Percentiles rank a stretch among this genome's conserved stretches.
Conservation (phyloP, 345 rosid genomes). For the Zanthoxylum bungeanum region DNA sequence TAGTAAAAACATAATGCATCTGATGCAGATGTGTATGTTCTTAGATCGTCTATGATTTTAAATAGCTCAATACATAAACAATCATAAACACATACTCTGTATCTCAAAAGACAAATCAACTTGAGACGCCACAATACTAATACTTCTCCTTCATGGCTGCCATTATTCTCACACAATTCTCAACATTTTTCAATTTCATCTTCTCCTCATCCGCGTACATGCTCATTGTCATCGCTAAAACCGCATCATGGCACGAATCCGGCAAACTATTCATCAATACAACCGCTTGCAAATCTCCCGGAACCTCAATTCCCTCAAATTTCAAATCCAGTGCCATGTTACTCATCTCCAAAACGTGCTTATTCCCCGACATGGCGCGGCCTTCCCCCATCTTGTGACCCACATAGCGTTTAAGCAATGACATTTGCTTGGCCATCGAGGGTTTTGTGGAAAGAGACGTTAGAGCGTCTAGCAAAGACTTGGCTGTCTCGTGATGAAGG, state of each 20-base stretch:
- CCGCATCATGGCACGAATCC: conserved; percentile 1
- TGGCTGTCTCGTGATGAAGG: background rate
- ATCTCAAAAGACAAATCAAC: too few relatives aligned
- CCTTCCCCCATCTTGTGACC: conserved; percentile 4
- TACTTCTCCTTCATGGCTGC: conserved; percentile 6
- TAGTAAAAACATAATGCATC: too few relatives aligned
- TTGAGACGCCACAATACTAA: background rate
- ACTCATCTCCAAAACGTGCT: conserved; percentile 3
- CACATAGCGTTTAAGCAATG: conserved; percentile 2
- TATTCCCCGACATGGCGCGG: background rate
- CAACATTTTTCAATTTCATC: background rate
- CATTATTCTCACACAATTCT: background rate
- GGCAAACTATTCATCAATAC: conserved; percentile 12
- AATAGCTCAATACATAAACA: too few relatives aligned
- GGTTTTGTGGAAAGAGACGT: conserved; percentile 1
- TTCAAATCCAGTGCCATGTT: conserved; percentile 4
- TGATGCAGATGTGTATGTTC: too few relatives aligned
- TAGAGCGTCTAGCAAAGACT: background rate
- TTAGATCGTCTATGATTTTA: too few relatives aligned
- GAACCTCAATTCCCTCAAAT: background rate
- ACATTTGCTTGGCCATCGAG: background rate
- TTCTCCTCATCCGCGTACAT: background rate
- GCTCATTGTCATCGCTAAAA: background rate
- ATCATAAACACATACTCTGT: too few relatives aligned
- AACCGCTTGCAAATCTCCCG: conserved; percentile 3